Percentiles rank a stretch among this genome's conserved stretches.
These are phyloP conservation scores for Stachybotrys chlorohalonatus DNA, from an alignment of 2,329 filamentous ascomycete genomes.

Conservation along the genomic window DNA sequence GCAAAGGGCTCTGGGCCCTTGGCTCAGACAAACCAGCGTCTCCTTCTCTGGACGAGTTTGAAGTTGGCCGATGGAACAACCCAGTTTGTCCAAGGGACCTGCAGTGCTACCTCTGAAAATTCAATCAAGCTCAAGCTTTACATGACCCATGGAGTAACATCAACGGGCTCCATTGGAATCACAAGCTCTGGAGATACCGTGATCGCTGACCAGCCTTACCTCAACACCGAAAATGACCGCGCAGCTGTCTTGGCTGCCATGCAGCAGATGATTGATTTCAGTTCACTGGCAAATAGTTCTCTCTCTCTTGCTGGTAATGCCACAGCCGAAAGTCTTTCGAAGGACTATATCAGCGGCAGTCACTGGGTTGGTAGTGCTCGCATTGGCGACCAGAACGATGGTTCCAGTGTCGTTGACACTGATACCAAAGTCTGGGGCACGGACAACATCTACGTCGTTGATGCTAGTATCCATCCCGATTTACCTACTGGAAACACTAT, in stretches of 20 bases:
- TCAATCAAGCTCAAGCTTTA: constrained; percentile 38
- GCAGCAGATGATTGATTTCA: constrained; percentile 14
- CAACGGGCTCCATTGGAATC: constrained; percentile 33
- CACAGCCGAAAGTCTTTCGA: constrained; percentile 13
- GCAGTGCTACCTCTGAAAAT: constrained; percentile 29
- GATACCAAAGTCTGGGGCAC: constrained; percentile 21
- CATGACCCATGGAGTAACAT: constrained; percentile 40
- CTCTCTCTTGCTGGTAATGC: constrained; percentile 11
- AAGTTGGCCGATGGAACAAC: constrained; percentile 29
- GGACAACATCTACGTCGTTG: constrained; percentile 19
- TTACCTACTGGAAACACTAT: constrained; percentile 17
- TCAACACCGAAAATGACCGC: constrained; percentile 21
- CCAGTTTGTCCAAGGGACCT: constrained; percentile 34
- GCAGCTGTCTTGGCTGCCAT: constrained; percentile 18
- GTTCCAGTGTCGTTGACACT: constrained; percentile 20
- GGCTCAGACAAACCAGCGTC: constrained; percentile 34
- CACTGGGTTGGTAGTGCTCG: constrained; percentile 20
- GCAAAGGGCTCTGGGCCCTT: constrained; percentile 28
- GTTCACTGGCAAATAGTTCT: constrained; percentile 10
- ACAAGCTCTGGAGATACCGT: constrained; percentile 29
- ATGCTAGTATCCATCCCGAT: constrained; percentile 21
- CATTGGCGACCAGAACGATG: constrained; percentile 20
- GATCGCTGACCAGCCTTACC: constrained; percentile 26
- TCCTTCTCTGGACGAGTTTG: constrained; percentile 37
- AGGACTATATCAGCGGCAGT: constrained; percentile 13